Evolutionary conservation across 1,139 yeast species (phyloP).

Genomic region (Sugiyamaella novakii): DNA sequence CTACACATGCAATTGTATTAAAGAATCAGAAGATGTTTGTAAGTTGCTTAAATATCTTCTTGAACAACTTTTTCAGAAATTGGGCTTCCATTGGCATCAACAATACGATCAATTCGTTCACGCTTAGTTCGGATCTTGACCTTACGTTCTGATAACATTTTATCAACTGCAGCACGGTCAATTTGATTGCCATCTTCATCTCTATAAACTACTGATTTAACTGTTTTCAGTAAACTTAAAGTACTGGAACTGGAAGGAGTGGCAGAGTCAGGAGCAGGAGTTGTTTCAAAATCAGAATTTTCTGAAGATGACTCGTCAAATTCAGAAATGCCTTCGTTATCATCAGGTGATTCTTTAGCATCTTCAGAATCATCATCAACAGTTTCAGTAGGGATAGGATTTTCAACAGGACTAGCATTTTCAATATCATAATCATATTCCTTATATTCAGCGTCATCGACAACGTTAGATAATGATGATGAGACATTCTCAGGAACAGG

Average conservation of each 20-base stretch:
- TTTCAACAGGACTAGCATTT: conserved; percentile 26
- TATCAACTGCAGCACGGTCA: conserved; percentile 36
- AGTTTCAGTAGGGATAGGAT: conserved; percentile 27
- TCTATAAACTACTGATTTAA: conserved; percentile 35
- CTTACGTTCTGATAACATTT: conserved; percentile 20
- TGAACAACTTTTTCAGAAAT: conserved; percentile 2
- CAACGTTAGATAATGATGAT: conserved; percentile 21
- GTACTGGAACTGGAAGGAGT: conserved; percentile 9
- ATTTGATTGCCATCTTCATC: conserved; percentile 40
- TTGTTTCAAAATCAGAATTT: conserved; percentile 12
- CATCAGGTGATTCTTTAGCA: conserved; percentile 17
- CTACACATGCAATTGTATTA: neutral
- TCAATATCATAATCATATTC: conserved; percentile 25
- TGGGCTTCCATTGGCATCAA: conserved; percentile 14
- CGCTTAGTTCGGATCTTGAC: conserved; percentile 20
- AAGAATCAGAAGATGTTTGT: neutral
- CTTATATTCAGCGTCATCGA: conserved; percentile 27
- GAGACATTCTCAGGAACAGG: conserved; percentile 21
- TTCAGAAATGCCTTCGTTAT: conserved; percentile 16
- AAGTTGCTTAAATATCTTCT: neutral
- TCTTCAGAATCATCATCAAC: conserved; percentile 17
- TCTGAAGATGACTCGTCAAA: conserved; percentile 1
- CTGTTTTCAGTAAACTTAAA: conserved; percentile 19
- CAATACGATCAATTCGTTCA: conserved; percentile 14
- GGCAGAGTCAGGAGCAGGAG: conserved; percentile 15